These are phyloP conservation scores for Ochromonas danica DNA, from an alignment of 108 stramenopile species.

Conservation along the genomic window DNA sequence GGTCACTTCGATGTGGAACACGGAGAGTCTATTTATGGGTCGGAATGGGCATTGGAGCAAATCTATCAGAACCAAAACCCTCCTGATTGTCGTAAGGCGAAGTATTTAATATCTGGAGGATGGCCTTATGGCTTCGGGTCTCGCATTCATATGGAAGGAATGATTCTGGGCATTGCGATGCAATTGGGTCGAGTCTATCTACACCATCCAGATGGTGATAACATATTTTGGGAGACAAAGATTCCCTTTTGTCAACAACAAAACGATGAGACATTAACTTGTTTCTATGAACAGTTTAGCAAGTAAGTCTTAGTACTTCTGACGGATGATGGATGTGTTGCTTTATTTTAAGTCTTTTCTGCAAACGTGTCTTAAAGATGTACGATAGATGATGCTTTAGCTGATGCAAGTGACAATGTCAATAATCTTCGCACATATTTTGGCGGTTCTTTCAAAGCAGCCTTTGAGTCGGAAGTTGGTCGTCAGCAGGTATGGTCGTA, in stretches of 20 bases:
- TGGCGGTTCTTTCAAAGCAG: neutral
- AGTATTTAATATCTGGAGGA: conserved; percentile 7
- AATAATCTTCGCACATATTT: neutral
- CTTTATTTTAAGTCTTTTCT: no score
- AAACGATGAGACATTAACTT: neutral
- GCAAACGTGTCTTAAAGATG: no score
- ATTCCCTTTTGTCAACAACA: neutral
- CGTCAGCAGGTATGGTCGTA: neutral
- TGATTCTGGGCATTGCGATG: neutral
- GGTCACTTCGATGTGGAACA: conserved; percentile 6
- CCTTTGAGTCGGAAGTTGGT: neutral
- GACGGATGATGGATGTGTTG: no score
- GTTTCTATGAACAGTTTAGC: neutral
- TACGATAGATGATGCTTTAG: neutral
- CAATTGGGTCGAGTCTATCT: conserved; percentile 4
- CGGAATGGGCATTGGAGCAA: neutral
- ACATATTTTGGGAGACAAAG: conserved; percentile 8
- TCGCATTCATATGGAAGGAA: conserved; percentile 3
- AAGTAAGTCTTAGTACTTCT: no score
- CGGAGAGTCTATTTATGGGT: conserved; percentile 1
- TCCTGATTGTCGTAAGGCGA: neutral
- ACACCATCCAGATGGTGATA: conserved; percentile 3
- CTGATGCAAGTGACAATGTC: neutral
- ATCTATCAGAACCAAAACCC: conserved; percentile 10
- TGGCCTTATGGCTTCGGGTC: conserved; percentile 28